These are phyloP conservation scores for Aspergillus niger DNA, from an alignment of 2,329 filamentous ascomycete genomes.

Conservation along the genomic window DNA sequence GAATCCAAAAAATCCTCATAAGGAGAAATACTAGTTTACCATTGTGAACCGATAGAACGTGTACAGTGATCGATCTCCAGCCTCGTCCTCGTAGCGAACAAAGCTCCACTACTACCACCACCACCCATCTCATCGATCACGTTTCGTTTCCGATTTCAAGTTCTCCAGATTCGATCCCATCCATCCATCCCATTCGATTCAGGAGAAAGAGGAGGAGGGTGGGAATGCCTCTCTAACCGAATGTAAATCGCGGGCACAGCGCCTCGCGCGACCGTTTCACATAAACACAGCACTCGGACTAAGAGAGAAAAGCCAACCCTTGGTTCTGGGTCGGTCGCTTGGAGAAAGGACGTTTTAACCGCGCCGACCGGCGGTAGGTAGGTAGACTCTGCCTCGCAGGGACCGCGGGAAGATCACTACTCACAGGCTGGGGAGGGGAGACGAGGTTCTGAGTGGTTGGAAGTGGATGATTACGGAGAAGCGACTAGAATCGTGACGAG, in stretches of 20 bases:
- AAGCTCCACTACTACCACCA: neutral
- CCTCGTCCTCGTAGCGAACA: no score
- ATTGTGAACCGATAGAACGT: no score
- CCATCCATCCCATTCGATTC: no score
- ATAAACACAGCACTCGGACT: conserved; percentile 14
- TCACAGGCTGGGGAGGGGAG: neutral
- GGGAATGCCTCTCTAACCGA: neutral
- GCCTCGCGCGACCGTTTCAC: conserved; percentile 19
- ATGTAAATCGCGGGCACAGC: conserved; percentile 5
- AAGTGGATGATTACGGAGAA: neutral
- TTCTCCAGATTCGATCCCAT: neutral
- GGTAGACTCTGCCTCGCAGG: conserved; percentile 8
- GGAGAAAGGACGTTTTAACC: neutral
- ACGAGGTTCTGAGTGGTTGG: neutral
- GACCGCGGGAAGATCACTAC: conserved; percentile 15
- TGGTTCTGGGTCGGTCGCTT: conserved; percentile 16
- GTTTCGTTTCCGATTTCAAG: neutral
- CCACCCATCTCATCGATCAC: no score
- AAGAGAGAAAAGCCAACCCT: neutral
- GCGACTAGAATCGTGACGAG: neutral
- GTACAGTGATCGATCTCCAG: no score
- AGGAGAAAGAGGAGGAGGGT: no score
- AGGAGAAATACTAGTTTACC: no score
- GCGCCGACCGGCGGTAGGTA: neutral
- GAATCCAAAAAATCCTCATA: no score